phyloP scores from a whole-genome alignment of 2,329 filamentous ascomycete species.

The Biscogniauxia marginata region DNA sequence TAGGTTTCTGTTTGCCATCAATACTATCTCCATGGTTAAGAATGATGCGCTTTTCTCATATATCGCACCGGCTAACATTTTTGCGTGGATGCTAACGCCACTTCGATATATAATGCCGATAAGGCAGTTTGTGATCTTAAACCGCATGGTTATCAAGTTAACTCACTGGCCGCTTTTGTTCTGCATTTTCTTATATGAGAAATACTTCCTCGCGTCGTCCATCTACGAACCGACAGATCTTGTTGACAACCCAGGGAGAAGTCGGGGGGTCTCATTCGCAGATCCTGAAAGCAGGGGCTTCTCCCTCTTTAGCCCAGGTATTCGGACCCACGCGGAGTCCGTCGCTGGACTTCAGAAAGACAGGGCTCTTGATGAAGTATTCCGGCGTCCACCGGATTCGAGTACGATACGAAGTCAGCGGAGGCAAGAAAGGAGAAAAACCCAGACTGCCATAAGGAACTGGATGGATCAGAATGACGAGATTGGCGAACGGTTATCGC shows the following conservation, averaged over 20 bases:
- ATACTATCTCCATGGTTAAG: conserved; percentile 97
- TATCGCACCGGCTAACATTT: conserved; percentile 84
- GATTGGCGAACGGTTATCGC: conserved; percentile 43
- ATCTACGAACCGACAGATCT: conserved; percentile 84
- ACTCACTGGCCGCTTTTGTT: conserved; percentile 89
- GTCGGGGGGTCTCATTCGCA: conserved; percentile 54
- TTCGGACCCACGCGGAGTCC: conserved; percentile 78
- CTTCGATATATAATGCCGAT: conserved; percentile 78
- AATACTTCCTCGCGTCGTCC: conserved; percentile 68
- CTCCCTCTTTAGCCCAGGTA: conserved; percentile 70
- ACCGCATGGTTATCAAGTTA: conserved; percentile 86
- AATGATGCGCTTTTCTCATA: conserved; percentile 97
- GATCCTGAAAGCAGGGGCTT: conserved; percentile 56
- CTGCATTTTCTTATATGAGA: conserved; percentile 84
- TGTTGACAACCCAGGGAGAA: conserved; percentile 66
- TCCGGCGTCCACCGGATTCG: conserved; percentile 69
- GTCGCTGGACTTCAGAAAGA: conserved; percentile 88
- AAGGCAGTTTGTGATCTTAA: conserved; percentile 77
- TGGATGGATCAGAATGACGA: conserved; percentile 81
- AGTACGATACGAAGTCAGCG: conserved; percentile 59
- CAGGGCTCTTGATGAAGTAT: conserved; percentile 86
- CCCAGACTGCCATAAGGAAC: conserved; percentile 76
- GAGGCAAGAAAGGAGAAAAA: conserved; percentile 66
- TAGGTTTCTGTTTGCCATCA: conserved; percentile 88
- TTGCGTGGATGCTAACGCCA: conserved; percentile 86